Percentiles rank a stretch among this genome's conserved stretches.
These are phyloP conservation scores for Beta corolliflora DNA, from an alignment of 179 eudicot species.

Conservation along the genomic window DNA sequence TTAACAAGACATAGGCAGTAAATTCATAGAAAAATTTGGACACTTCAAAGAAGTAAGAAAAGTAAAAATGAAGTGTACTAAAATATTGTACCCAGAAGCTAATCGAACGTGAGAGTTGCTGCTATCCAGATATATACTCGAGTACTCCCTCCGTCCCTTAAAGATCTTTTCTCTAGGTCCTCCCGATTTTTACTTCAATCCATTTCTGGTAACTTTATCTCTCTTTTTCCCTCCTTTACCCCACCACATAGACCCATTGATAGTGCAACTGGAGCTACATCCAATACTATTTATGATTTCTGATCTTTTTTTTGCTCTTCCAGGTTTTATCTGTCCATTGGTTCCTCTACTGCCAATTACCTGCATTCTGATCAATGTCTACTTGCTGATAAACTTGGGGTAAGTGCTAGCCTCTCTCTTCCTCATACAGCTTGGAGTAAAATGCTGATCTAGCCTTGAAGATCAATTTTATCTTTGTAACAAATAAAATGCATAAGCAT, in stretches of 20 bases:
- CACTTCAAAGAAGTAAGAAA: background rate
- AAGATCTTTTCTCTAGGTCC: too few species aligned
- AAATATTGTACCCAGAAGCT: background rate
- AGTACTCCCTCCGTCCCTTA: background rate
- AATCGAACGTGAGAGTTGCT: background rate
- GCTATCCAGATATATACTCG: background rate
- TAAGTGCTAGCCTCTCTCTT: conserved; percentile 21
- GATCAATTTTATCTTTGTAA: background rate
- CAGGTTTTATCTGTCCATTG: conserved; percentile 91
- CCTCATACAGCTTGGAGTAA: background rate
- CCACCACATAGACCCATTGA: too few species aligned
- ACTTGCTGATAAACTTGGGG: conserved; percentile 90
- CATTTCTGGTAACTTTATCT: too few species aligned
- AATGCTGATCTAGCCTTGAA: background rate
- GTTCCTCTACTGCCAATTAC: conserved; percentile 84
- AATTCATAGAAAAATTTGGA: background rate
- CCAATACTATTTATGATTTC: too few species aligned
- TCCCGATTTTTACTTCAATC: too few species aligned
- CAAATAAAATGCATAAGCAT: background rate
- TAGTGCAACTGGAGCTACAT: too few species aligned
- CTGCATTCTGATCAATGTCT: conserved; percentile 83
- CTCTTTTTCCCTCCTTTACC: too few species aligned
- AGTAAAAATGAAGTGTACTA: background rate
- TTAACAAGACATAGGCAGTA: background rate
- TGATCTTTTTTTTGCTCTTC: background rate